Conservation (phyloP, 176 grass and related monocot genomes). For the Rhynchospora pubera region DNA sequence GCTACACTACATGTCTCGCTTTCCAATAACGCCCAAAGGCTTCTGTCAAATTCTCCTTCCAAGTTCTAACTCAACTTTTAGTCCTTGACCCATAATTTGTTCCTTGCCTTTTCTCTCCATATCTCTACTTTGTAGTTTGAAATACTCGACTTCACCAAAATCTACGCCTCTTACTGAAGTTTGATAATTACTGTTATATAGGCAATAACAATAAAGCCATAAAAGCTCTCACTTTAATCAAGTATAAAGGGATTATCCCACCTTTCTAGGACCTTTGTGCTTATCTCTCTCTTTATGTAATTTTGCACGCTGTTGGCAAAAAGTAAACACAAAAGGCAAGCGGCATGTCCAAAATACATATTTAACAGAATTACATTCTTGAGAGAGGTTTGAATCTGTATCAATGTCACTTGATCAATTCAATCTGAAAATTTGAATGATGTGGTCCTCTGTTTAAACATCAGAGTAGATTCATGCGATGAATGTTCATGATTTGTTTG, state of each 20-base stretch:
- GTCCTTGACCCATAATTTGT: background rate
- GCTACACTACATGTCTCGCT: background rate
- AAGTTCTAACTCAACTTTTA: background rate
- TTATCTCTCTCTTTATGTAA: background rate
- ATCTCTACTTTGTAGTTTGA: constrained; percentile 1
- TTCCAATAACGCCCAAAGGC: background rate
- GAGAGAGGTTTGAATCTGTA: background rate
- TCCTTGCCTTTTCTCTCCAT: background rate
- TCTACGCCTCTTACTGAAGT: background rate
- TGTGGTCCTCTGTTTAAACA: background rate
- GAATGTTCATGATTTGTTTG: background rate
- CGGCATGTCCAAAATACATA: background rate
- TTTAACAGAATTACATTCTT: background rate
- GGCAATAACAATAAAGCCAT: background rate
- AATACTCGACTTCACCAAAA: background rate
- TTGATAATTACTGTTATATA: background rate
- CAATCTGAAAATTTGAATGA: background rate
- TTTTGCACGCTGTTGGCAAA: background rate
- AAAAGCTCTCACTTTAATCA: constrained; percentile 1
- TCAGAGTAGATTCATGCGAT: background rate
- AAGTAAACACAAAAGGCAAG: background rate
- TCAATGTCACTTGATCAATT: background rate
- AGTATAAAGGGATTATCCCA: background rate
- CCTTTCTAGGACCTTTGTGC: constrained; percentile 6
- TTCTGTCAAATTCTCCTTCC: background rate